A percentile compares a stretch with the other conserved stretches of the same genome.
Conservation (phyloP, 352 stramenopile species). For the Stramenopiles sp. region DNA sequence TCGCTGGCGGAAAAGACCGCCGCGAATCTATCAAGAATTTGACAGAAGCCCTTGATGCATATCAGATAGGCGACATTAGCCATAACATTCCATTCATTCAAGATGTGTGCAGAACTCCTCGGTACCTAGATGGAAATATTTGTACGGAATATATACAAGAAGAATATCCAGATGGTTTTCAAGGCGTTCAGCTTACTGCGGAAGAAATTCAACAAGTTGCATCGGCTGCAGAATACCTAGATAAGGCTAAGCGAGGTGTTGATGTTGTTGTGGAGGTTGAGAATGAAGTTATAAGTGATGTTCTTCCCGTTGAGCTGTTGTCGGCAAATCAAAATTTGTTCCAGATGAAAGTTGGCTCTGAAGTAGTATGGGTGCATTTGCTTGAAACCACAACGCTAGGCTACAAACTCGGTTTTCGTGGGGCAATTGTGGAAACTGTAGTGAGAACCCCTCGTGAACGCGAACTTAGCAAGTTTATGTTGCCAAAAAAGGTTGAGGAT, state of each 20-base stretch:
- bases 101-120: constrained; percentile 56
- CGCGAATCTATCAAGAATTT: constrained; percentile 54
- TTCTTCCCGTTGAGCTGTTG: no score
- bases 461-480: background rate
- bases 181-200: constrained; percentile 31
- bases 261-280: no score
- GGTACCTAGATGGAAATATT: constrained; percentile 55
- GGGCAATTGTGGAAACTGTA: background rate
- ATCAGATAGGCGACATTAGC: constrained; percentile 75
- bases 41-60: constrained; percentile 54
- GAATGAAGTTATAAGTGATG: no score
- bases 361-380: background rate
- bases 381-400: background rate
- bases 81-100: constrained; percentile 88
- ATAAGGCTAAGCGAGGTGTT: constrained; percentile 21
- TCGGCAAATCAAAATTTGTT: background rate
- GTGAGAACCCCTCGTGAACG: background rate
- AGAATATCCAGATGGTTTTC: constrained; percentile 74
- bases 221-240: constrained; percentile 43
- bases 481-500: background rate
- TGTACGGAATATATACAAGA: constrained; percentile 77
- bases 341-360: background rate
- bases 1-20: constrained; percentile 62
- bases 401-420: background rate
- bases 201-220: constrained; percentile 43